phyloP scores from a whole-genome alignment of 306 rosid species.

The Quercus glauca region DNA sequence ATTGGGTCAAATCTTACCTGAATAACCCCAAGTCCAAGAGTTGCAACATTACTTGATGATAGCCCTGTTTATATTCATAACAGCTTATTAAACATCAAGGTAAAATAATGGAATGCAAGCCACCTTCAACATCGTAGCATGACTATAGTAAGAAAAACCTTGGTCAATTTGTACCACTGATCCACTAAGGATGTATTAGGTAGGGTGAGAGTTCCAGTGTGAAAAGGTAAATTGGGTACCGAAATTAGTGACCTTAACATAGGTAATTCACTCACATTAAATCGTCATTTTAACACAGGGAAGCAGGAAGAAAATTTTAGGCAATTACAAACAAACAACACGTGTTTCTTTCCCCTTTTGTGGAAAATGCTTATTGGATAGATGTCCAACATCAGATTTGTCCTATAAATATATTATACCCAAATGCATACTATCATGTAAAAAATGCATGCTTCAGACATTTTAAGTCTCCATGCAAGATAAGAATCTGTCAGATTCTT shows the following conservation, averaged over 20 bases:
- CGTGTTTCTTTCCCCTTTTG: neutral
- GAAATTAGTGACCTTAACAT: neutral
- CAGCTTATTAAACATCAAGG: constrained; percentile 12
- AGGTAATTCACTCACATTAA: neutral
- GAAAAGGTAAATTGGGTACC: neutral
- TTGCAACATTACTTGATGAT: constrained; percentile 58
- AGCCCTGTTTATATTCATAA: constrained; percentile 47
- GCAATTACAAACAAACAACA: neutral
- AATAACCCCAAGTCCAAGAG: constrained; percentile 71
- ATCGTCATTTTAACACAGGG: neutral
- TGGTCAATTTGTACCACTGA: constrained; percentile 14
- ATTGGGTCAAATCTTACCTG: constrained; percentile 43
- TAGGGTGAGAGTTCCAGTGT: neutral
- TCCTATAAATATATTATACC: constrained; percentile 3
- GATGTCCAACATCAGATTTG: neutral
- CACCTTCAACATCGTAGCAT: constrained; percentile 7
- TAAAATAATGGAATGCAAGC: constrained; percentile 22
- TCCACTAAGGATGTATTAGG: constrained; percentile 1
- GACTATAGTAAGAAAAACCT: neutral
- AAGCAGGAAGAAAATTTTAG: neutral
- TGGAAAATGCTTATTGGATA: neutral
- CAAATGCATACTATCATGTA: constrained; percentile 7
- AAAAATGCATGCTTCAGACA: neutral
- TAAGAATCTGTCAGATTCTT: too few relatives aligned
- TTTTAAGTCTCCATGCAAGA: constrained; percentile 4